Base-by-base conservation (phyloP, 169 alveolate genomes). In the Plasmodium gallinaceum region DNA sequence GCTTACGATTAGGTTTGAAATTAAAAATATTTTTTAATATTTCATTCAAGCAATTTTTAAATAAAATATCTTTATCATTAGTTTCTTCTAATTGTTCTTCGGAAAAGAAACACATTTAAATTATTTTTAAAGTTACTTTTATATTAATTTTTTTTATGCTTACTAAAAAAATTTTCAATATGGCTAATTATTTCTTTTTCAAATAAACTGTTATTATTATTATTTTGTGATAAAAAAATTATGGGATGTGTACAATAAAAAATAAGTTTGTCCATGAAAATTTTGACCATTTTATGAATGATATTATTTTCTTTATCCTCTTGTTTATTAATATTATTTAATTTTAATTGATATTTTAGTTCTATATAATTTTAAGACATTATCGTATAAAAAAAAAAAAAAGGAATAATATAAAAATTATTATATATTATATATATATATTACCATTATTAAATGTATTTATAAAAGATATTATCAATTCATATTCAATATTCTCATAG, bases 1-100 rank as follows among this genome's bases (percentile, higher is more conserved):
- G 64, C 89, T 64, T 78, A 78, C 89, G 71, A 7, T 78, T 32
- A 16, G 89, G 89, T 37, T 64, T 78, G 70, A 65, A 78, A 20
- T 65, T 45, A 52, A 78, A 78, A 65, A 78, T 78, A 37, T 70
- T 46, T 62, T 52, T 69, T 48, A 45, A 43, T 64, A 78, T 64
- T 78, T 42, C 32, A 26, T 45, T 24, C 10, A 78, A 45, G 52
- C 89, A 78, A 26, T 37, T 78, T 39, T 78, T 65, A 57, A 78
- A 42, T 43, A 78, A 60, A 20, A 64, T 32, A 24, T 78, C 62
- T 8, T 18, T 54, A 43, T 78, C 70, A 18, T 54, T 66, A 24
- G 26, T 48, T 70, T 78, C 60, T 57, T 78, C 89, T 52, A 78
- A 32, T 78, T 78, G 89, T 22, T 78, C 89, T 78, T 24, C 16